phyloP scores from a whole-genome alignment of 495 filamentous ascomycete species.

The Talaromyces adpressus region DNA sequence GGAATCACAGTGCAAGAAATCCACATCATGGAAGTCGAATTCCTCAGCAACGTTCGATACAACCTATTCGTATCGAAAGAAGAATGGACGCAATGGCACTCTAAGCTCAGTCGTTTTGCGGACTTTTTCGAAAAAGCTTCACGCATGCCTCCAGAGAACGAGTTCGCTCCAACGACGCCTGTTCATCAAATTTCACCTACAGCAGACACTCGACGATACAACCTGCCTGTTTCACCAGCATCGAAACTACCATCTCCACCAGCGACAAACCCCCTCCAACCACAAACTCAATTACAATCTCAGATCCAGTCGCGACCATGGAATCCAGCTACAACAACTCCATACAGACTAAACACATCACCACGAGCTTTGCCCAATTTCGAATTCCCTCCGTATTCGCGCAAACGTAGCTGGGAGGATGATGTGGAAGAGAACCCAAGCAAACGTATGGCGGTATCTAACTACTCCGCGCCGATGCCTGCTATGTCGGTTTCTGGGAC shows the following conservation, averaged over 20 bases:
- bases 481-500: conserved; percentile 24
- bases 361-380: conserved; percentile 42
- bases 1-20: conserved; percentile 92
- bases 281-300: conserved; percentile 12
- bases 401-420: conserved; percentile 71
- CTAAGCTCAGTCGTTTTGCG: conserved; percentile 68
- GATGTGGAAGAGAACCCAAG: conserved; percentile 55
- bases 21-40: conserved; percentile 99
- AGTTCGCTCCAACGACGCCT: conserved; percentile 14
- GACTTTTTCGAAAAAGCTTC: conserved; percentile 69
- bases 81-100: conserved; percentile 84
- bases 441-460: conserved; percentile 48
- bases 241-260: conserved; percentile 51
- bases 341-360: conserved; percentile 41
- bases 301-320: conserved; percentile 14
- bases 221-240: conserved; percentile 27
- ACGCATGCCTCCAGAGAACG: conserved; percentile 23
- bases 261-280: conserved; percentile 18
- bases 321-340: conserved; percentile 17
- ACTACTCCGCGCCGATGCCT: conserved; percentile 18
- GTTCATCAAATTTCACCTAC: conserved; percentile 27
- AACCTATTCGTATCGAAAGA: conserved; percentile 74
- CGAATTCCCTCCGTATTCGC: conserved; percentile 29
- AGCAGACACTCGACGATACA: conserved; percentile 12
- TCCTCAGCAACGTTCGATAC: conserved; percentile 97